Conservation (phyloP, 345 rosid genomes). For the Acer saccharum region DNA sequence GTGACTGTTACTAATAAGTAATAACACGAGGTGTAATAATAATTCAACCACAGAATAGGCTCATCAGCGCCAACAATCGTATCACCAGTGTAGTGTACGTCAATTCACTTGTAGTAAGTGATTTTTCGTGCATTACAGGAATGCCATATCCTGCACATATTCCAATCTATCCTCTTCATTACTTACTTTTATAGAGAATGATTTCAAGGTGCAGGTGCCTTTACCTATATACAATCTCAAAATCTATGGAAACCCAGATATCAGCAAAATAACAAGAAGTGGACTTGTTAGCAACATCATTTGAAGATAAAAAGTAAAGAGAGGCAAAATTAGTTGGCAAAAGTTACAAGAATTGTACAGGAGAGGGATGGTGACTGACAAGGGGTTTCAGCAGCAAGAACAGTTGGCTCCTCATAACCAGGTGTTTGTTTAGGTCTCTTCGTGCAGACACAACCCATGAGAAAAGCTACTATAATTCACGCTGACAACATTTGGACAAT, state of each 20-base stretch:
- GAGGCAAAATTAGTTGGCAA: neutral
- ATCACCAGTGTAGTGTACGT: neutral
- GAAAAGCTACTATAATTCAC: slow-evolving; percentile 16
- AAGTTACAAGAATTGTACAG: neutral
- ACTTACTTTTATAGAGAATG: neutral
- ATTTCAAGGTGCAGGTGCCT: slow-evolving; percentile 5
- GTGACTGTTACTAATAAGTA: neutral
- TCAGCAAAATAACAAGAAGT: neutral
- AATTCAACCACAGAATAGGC: neutral
- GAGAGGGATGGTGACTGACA: slow-evolving; percentile 42
- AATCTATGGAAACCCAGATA: neutral
- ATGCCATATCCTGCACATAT: neutral
- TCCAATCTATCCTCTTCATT: neutral
- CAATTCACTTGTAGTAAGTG: neutral
- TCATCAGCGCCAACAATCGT: too few species aligned
- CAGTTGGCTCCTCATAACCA: slow-evolving; percentile 67
- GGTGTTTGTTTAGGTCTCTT: slow-evolving; percentile 36
- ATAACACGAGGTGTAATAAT: neutral
- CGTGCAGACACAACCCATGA: slow-evolving; percentile 51
- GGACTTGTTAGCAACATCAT: neutral
- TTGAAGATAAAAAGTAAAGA: neutral
- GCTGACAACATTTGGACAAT: neutral
- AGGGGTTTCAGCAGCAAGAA: slow-evolving; percentile 77
- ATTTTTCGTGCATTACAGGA: neutral
- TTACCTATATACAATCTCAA: neutral